Percentiles rank a stretch among this genome's conserved stretches.
Evolutionary conservation across 306 rosid genomes (phyloP).

Genomic region (Lithocarpus polystachyus): DNA sequence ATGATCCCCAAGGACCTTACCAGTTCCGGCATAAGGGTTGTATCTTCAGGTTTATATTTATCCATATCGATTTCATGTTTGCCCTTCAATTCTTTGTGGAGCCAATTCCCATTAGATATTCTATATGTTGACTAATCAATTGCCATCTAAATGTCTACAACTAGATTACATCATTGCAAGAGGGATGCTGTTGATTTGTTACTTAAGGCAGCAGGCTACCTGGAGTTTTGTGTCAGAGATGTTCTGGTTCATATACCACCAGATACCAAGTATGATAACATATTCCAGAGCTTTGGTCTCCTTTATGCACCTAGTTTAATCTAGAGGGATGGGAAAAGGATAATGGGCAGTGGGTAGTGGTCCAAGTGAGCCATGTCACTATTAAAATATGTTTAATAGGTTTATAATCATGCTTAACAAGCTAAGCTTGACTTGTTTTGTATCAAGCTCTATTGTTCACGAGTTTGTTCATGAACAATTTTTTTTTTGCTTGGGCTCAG

Average conservation of each 20-base stretch:
- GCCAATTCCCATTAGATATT: background rate
- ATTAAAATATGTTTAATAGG: too few relatives aligned
- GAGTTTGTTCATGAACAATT: too few relatives aligned
- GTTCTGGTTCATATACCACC: conserved; percentile 56
- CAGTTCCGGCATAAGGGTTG: conserved; percentile 67
- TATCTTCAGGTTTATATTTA: conserved; percentile 66
- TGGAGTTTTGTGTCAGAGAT: conserved; percentile 65
- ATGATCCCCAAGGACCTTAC: conserved; percentile 72
- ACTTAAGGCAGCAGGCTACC: conserved; percentile 77
- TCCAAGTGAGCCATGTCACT: too few relatives aligned
- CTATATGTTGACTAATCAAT: background rate
- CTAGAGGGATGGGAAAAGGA: too few relatives aligned
- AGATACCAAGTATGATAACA: conserved; percentile 53
- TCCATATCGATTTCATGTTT: background rate
- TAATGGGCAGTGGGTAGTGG: too few relatives aligned
- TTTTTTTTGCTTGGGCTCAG: too few relatives aligned
- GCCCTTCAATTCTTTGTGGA: background rate
- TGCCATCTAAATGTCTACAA: conserved; percentile 6
- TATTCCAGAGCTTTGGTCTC: background rate
- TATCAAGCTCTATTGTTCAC: too few relatives aligned
- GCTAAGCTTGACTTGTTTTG: too few relatives aligned
- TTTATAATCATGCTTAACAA: too few relatives aligned
- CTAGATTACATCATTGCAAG: conserved; percentile 53
- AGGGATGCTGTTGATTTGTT: conserved; percentile 75
- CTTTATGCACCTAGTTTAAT: background rate